Base-by-base conservation (phyloP, 2,329 filamentous ascomycete species). In the Blastomyces silverae region DNA sequence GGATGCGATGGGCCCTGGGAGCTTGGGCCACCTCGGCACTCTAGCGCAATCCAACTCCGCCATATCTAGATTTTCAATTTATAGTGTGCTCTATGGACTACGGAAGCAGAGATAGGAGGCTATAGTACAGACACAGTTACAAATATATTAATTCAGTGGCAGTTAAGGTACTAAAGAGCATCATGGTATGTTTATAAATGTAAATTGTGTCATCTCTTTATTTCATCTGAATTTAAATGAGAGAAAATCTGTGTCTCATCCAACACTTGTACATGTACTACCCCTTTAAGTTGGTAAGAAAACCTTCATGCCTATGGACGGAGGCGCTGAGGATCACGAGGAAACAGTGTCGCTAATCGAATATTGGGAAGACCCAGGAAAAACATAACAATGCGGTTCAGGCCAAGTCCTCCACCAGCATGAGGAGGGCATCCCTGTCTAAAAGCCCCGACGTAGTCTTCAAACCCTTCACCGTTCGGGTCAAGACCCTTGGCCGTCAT, bases 321-420 rank as follows among this genome's bases (percentile, higher is more conserved):
- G 72, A 81, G 72, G 70, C 85, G 80, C 73, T 83, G 80, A 10
- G 86, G 86, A 73, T 88, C 86, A 68, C 86, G 79, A 39, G 86
- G 86, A 77, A 88, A 88, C 71, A 87, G 72, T 69, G 84, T 85
- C 42, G 83, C 82, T 74, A 87, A 77, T 46, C 86, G 75, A 60
- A 88, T 83, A 69, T 88, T 87, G 25, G 84, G 84, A 73, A 88
- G 73, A 15, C 85, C 86, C 69, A 88, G 74, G 81, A 85, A 88
- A 73, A 87, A 84, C 79, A 85, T 85, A 65, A 88, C 85, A 71
- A 88, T 87, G 44, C 86, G 79, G 78, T 89, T 87, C 73, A 88
- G 73, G 17, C 86, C 86, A 68, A 88, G 80, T 53, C 86, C 86
- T 73, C 85, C 86, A 71, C 86, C 86, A 8, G 82, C 86, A 75